Evolutionary conservation across 495 filamentous ascomycete genomes (phyloP).

Genomic region (Achaetomiella virescens): DNA sequence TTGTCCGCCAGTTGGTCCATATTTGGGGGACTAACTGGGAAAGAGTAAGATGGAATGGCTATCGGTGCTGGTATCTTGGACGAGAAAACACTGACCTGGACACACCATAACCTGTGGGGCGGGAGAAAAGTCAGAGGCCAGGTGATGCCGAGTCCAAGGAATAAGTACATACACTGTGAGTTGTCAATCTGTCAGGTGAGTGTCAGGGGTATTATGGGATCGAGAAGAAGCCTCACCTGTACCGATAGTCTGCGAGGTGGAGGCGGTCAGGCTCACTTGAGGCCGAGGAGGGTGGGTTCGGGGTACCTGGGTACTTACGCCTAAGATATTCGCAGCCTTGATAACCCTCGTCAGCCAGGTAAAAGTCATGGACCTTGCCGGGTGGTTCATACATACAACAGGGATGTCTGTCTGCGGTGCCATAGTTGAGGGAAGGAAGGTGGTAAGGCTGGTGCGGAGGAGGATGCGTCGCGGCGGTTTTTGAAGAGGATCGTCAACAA

Average conservation of each 20-base stretch:
- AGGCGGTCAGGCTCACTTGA: not conserved
- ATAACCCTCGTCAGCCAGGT: not conserved
- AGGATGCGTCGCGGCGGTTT: too few species aligned
- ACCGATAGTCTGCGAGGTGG: slow-evolving; percentile 33
- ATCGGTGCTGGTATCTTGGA: too few species aligned
- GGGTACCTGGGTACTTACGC: slow-evolving; percentile 28
- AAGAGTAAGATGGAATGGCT: not conserved
- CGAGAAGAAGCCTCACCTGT: slow-evolving; percentile 30
- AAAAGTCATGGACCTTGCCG: too few species aligned
- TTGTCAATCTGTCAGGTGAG: too few species aligned
- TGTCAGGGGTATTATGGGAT: too few species aligned
- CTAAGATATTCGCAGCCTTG: slow-evolving; percentile 45
- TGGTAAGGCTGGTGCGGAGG: too few species aligned
- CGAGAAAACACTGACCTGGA: slow-evolving; percentile 34
- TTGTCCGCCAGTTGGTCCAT: slow-evolving; percentile 65
- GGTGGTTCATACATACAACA: slow-evolving; percentile 22
- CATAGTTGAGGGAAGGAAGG: slow-evolving; percentile 22
- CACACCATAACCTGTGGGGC: slow-evolving; percentile 39
- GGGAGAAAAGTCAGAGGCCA: not conserved
- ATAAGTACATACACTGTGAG: slow-evolving; percentile 12
- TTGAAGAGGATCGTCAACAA: too few species aligned
- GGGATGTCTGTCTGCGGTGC: slow-evolving; percentile 41
- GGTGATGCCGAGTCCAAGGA: not conserved
- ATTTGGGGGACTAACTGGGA: slow-evolving; percentile 46
- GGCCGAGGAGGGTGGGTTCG: not conserved